Base-by-base conservation (phyloP, 2,329 filamentous ascomycete genomes). In the Fusarium papillatum region DNA sequence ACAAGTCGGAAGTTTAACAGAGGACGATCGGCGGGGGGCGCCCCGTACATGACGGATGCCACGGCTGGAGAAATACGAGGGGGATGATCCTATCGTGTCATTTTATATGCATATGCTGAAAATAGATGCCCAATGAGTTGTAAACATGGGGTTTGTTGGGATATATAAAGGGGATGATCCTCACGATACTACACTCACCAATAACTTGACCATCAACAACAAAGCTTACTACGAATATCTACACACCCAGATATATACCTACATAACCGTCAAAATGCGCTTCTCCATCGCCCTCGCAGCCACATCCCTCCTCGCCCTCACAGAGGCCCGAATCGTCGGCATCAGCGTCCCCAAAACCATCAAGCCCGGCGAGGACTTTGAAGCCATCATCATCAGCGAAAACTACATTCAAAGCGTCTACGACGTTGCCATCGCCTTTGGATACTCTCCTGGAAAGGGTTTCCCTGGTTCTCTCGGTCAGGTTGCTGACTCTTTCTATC, bases 401-500 rank as follows among this genome's bases (percentile, higher is more conserved):
- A 82, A 82, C 81, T 88, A 88, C 81, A 85, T 86, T 79, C 87
- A 88, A 79, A 65, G 76, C 66, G 84, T 87, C 46, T 78, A 83
- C 75, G 87, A 89, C 69, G 80, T 88, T 6, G 82, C 86, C 43
- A 82, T 88, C 19, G 86, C 86, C 41, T 87, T 87, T 71, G 87
- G 87, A 24, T 83, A 82, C 73, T 59, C 71, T 8, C 63, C 77
- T 3, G 69, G 57, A 10, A 69, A 76, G 7, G 80, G 66, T 4
- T 83, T 78, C 76, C 76, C 77, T 0, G 75, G 71, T 16, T 72
- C 80, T 1, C 74, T 87, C 1, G 83, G 84, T 50, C 71, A 55
- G 7, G 76, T 81, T 22, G 36, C 80, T 5, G 68, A 71, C 8
- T 83, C 82, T 2, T 75, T 80, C 39, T 84, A 85, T 71, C 81